These are phyloP conservation scores for Penicillium verrucosum DNA, from an alignment of 2,329 filamentous ascomycete genomes.

Conservation along the genomic window DNA sequence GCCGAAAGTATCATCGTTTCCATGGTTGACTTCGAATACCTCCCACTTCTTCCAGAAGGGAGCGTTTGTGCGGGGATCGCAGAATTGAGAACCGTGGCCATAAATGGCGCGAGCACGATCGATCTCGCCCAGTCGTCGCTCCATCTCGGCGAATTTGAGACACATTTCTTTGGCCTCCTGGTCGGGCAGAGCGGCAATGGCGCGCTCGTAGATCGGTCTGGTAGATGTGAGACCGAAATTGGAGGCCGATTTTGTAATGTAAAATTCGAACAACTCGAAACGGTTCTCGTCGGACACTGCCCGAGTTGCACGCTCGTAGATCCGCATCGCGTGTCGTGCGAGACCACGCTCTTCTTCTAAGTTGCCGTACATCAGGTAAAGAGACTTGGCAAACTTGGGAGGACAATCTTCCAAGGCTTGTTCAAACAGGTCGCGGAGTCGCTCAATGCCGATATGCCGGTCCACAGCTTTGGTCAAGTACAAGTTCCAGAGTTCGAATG, in stretches of 20 bases:
- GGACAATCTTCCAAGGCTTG: constrained; percentile 94
- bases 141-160: constrained; percentile 97
- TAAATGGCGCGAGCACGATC: constrained; percentile 94
- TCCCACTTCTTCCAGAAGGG: constrained; percentile 98
- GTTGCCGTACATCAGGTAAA: constrained; percentile 98
- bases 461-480: constrained; percentile 97
- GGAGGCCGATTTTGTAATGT: constrained; percentile 96
- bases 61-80: constrained; percentile 85
- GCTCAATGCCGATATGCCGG: constrained; percentile 91
- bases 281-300: constrained; percentile 93
- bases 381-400: constrained; percentile 89
- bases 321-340: constrained; percentile 95
- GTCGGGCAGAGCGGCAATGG: constrained; percentile 90
- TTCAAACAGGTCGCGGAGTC: constrained; percentile 91
- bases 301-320: constrained; percentile 94
- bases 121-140: constrained; percentile 85
- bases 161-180: constrained; percentile 95
- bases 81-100: constrained; percentile 94
- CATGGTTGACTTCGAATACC: constrained; percentile 92
- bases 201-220: constrained; percentile 90
- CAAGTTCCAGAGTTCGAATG: constrained; percentile 97
- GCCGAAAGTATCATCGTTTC: constrained; percentile 98
- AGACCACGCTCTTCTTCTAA: constrained; percentile 93
- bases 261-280: constrained; percentile 98
- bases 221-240: constrained; percentile 97